Conservation (phyloP, 1,139 yeast species). For the Blastobotrys aristatus region DNA sequence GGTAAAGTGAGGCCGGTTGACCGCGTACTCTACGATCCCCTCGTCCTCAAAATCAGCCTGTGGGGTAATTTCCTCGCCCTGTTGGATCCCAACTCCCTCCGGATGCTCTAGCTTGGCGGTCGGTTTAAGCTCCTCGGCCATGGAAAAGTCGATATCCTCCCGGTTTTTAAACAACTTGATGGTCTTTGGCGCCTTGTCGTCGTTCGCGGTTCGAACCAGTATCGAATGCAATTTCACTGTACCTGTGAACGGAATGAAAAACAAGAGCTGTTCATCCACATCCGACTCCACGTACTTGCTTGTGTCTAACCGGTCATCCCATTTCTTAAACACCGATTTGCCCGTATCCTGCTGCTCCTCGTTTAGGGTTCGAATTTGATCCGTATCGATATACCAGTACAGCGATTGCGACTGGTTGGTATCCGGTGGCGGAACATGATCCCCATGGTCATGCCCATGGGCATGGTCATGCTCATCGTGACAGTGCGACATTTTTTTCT, state of each 20-base stretch:
- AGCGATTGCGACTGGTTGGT: slow-evolving; percentile 69
- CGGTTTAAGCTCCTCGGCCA: slow-evolving; percentile 48
- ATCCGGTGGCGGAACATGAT: slow-evolving; percentile 62
- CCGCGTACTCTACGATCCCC: slow-evolving; percentile 75
- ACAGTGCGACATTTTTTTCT: slow-evolving; percentile 9
- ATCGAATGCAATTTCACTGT: slow-evolving; percentile 70
- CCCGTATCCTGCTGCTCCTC: slow-evolving; percentile 48
- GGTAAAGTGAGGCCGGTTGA: slow-evolving; percentile 71
- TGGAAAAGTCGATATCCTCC: slow-evolving; percentile 64
- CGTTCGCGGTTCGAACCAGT: slow-evolving; percentile 61
- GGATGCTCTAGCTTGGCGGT: slow-evolving; percentile 60
- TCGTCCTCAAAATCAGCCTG: slow-evolving; percentile 34
- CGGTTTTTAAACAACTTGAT: slow-evolving; percentile 73
- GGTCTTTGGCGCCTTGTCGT: slow-evolving; percentile 57
- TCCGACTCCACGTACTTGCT: slow-evolving; percentile 58
- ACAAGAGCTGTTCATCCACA: slow-evolving; percentile 72
- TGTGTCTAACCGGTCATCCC: slow-evolving; percentile 43
- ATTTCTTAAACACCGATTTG: slow-evolving; percentile 44
- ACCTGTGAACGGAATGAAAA: slow-evolving; percentile 76
- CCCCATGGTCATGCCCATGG: slow-evolving; percentile 30
- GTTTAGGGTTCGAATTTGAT: slow-evolving; percentile 62
- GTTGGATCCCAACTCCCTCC: slow-evolving; percentile 38
- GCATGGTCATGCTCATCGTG: slow-evolving; percentile 18
- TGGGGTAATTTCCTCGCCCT: slow-evolving; percentile 18
- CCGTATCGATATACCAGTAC: slow-evolving; percentile 54